Evolutionary conservation across 2,329 filamentous ascomycete genomes (phyloP).

Genomic region (Aureobasidium sp.): DNA sequence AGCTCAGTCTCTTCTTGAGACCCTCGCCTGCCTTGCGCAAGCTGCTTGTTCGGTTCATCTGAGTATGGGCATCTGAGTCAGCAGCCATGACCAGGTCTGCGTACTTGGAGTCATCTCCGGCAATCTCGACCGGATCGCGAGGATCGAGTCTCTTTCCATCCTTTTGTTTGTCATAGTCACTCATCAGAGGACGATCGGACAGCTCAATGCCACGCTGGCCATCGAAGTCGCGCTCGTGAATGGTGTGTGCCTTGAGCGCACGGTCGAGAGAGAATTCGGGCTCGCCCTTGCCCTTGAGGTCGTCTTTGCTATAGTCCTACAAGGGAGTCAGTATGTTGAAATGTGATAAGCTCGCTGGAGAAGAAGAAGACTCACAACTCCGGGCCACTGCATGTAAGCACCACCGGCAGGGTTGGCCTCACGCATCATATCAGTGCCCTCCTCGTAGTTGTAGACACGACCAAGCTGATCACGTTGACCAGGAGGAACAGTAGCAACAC

Average conservation of each 20-base stretch:
- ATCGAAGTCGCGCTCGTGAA: constrained; percentile 25
- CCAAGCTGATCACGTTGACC: constrained; percentile 64
- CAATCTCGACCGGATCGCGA: constrained; percentile 29
- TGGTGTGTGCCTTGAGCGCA: constrained; percentile 55
- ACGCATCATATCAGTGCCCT: constrained; percentile 80
- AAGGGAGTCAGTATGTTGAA: neutral
- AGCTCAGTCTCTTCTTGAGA: constrained; percentile 42
- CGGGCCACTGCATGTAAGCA: constrained; percentile 70
- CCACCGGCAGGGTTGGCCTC: constrained; percentile 61
- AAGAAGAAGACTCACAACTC: constrained; percentile 59
- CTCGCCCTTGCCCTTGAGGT: constrained; percentile 78
- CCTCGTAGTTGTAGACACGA: constrained; percentile 67
- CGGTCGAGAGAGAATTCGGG: constrained; percentile 66
- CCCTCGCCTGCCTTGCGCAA: constrained; percentile 30
- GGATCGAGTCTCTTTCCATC: constrained; percentile 22
- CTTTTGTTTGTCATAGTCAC: constrained; percentile 30
- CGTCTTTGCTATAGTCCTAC: constrained; percentile 61
- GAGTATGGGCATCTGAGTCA: constrained; percentile 20
- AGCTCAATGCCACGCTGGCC: constrained; percentile 38
- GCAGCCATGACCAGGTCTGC: constrained; percentile 28
- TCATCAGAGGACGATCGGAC: constrained; percentile 34
- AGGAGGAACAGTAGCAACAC: constrained; percentile 68
- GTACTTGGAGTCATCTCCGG: constrained; percentile 28
- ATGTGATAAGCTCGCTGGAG: neutral
- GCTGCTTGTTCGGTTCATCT: constrained; percentile 29